Base-by-base conservation (phyloP, 768 basidiomycete species). In the Termitomyces sp. region DNA sequence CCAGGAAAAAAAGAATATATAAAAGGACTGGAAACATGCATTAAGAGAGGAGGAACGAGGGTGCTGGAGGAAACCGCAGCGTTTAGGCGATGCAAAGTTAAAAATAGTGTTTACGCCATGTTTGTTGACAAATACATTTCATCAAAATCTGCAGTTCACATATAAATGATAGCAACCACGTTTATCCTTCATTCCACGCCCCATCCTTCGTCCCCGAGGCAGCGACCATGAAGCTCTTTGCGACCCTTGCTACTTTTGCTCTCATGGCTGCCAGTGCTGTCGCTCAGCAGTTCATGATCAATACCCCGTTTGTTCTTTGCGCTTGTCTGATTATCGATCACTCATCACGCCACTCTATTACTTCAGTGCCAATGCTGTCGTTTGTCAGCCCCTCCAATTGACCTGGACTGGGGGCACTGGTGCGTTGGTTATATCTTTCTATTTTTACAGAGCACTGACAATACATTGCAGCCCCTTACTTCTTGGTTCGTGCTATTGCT, bases 231-330 rank as follows among this genome's bases (percentile, higher is more conserved):
- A 80, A 80, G 73, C 67, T 68, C 42, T 66, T 80, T 59, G 64
- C 73, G 47, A 64, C 76, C 53, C 54, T 81, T 62, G 62, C 72
- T 50, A 65, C 75, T 56, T 65, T 73, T 59, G 71, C 71, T 42
- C 69, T 82, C 61, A 66, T 78, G 60, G 73, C 71, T 45, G 67
- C 70, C 49, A 68, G 69, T 32, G 82, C 69, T 48, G 41, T 74
- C 25, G 84, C 79, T 64, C 59, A 59, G 23, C 19, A 34, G 30
- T 64, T 84, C 61, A 71, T 62, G 0, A 74, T 91, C 67, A 85
- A 88, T 67, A 92, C 89, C 37, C 89, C 89, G 89, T 90, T 61
- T 65, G 88, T 78, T 19, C 58, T 25, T 32, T 35, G 48, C 35
- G 34, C 28, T 27, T 7, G 40, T 23, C 27, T 35, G 7, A 10